phyloP scores from a whole-genome alignment of 371 early-diverging fungal genomes.

The Dichotomocladium elegans region DNA sequence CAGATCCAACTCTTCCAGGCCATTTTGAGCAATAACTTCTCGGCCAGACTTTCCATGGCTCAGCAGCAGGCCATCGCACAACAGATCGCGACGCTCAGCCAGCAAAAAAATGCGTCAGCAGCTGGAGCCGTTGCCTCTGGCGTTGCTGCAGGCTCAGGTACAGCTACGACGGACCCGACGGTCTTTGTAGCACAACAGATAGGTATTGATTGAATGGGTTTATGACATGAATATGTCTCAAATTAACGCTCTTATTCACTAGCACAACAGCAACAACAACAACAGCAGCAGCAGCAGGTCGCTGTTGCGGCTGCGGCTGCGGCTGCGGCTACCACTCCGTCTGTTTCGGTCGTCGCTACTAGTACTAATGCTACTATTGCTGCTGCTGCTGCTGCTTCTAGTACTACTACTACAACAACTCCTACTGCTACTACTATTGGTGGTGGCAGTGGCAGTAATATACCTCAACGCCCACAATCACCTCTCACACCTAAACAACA shows the following conservation, averaged over 20 bases:
- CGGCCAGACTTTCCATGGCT: slow-evolving; percentile 1
- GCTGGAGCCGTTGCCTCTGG: not conserved
- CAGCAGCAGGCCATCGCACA: slow-evolving; percentile 1
- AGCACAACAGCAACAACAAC: not conserved
- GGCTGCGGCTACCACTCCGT: no score
- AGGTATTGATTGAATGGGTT: no score
- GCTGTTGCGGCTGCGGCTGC: no score
- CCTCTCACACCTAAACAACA: slow-evolving; percentile 1
- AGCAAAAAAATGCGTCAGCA: not conserved
- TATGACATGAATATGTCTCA: not conserved
- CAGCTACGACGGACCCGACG: not conserved
- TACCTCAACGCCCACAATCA: slow-evolving; percentile 7
- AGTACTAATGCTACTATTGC: no score
- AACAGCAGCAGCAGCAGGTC: not conserved
- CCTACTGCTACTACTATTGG: not conserved
- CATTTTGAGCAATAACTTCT: not conserved
- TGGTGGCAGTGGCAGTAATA: no score
- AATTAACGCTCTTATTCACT: not conserved
- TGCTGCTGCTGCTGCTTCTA: no score
- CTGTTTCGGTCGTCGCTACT: no score
- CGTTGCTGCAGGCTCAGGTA: not conserved
- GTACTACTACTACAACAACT: slow-evolving; percentile 5
- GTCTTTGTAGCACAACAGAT: no score
- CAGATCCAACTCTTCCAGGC: slow-evolving; percentile 9
- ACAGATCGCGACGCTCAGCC: not conserved